A percentile compares a stretch with the other conserved stretches of the same genome.
phyloP scores from a whole-genome alignment of 495 filamentous ascomycete genomes.

The Venustampulla echinocandica region DNA sequence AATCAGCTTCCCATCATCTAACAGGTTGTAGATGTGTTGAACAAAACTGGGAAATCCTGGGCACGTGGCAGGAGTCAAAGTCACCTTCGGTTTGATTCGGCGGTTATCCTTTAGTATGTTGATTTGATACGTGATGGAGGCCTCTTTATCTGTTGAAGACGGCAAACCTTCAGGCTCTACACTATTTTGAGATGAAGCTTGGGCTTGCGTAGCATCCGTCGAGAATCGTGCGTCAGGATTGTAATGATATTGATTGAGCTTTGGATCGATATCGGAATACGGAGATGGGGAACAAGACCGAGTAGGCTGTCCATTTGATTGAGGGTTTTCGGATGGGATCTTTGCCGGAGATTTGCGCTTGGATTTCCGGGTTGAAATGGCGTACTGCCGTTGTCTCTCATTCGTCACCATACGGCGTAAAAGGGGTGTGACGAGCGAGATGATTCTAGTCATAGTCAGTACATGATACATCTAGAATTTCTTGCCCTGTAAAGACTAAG shows the following conservation, averaged over 20 bases:
- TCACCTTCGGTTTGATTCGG: too few species aligned
- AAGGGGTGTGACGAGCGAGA: constrained; percentile 48
- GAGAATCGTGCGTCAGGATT: constrained; percentile 3
- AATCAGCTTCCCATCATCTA: constrained; percentile 12
- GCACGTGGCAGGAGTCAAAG: too few species aligned
- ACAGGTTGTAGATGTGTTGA: constrained; percentile 9
- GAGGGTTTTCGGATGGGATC: too few species aligned
- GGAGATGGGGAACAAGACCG: constrained; percentile 5
- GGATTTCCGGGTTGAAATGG: not conserved
- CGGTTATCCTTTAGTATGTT: too few species aligned
- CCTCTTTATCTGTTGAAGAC: too few species aligned
- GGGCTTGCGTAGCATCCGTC: not conserved
- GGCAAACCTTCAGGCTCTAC: too few species aligned
- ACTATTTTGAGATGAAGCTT: not conserved
- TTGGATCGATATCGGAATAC: constrained; percentile 14
- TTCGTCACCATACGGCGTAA: constrained; percentile 57
- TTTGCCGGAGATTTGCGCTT: too few species aligned
- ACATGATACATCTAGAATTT: too few species aligned
- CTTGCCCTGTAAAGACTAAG: too few species aligned
- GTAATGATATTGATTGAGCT: constrained; percentile 11
- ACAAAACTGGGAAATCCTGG: constrained; percentile 14
- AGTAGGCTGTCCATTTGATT: too few species aligned
- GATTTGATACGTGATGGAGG: too few species aligned
- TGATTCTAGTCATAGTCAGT: constrained; percentile 29
- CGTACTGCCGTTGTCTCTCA: constrained; percentile 48